These are phyloP conservation scores for Laguncularia racemosa DNA, from an alignment of 345 rosid genomes.

Conservation along the genomic window DNA sequence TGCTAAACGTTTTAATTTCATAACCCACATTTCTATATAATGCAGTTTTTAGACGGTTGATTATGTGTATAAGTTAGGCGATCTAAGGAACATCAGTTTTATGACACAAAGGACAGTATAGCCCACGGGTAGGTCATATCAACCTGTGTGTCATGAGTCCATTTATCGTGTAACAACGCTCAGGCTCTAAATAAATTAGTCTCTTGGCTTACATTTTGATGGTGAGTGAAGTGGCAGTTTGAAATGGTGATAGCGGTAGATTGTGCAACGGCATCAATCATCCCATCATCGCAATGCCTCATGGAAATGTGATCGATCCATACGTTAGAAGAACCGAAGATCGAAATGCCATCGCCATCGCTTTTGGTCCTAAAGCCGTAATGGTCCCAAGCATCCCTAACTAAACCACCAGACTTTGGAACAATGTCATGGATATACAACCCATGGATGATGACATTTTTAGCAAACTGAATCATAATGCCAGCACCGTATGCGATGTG, in stretches of 20 bases:
- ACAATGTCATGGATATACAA: slow-evolving; percentile 46
- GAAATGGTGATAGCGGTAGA: slow-evolving; percentile 44
- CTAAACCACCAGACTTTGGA: slow-evolving; percentile 37
- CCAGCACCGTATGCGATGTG: slow-evolving; percentile 58
- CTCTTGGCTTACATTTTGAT: slow-evolving; percentile 14
- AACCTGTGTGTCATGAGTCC: no score
- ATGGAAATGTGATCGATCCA: slow-evolving; percentile 42
- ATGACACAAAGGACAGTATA: no score
- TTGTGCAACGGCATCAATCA: slow-evolving; percentile 27
- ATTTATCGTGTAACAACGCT: no score
- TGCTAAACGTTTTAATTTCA: no score
- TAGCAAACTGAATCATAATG: slow-evolving; percentile 52
- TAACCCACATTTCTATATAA: no score
- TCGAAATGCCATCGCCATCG: slow-evolving; percentile 39
- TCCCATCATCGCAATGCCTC: slow-evolving; percentile 32
- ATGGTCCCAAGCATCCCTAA: slow-evolving; percentile 63
- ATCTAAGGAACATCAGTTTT: no score
- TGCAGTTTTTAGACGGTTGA: no score
- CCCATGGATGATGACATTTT: slow-evolving; percentile 62
- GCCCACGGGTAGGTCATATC: no score
- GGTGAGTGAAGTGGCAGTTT: slow-evolving; percentile 32
- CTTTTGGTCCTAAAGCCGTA: slow-evolving; percentile 26
- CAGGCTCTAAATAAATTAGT: no score
- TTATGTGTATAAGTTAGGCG: no score
- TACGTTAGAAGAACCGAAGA: slow-evolving; percentile 23